Base-by-base conservation (phyloP, 352 stramenopile species). In the Phytophthora idaei region DNA sequence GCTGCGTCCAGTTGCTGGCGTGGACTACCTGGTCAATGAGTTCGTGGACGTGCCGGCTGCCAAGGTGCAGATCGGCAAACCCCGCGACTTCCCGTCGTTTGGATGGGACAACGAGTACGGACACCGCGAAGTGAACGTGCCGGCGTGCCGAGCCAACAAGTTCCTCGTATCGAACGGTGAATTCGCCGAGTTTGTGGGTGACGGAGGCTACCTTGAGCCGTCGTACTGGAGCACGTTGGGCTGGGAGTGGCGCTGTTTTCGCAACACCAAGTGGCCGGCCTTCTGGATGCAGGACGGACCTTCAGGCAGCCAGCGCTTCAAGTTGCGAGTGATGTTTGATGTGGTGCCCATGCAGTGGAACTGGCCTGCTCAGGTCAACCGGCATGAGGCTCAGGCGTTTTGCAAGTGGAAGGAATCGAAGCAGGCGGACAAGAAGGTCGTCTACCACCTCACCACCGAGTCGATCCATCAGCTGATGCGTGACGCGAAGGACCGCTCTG, bases 81-180 rank as follows among this genome's bases (percentile, higher is more conserved):
- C 92, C 2, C 72, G 83, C 1, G 83, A 95, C 54, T 98, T 97
- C 70, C 92, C 92, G 41, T 97, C 91, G 0, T 99, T 97, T 66
- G 97, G 97, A 37, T 99, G 97, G 97, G 97, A 99, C 75, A 99
- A 99, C 73, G 97, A 99, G 74, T 99, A 99, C 76, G 97, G 97
- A 34, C 74, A 85, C 58, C 86, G 93, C 29, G 77, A 88, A 14
- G 71, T 98, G 2, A 72, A 86, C 4, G 96, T 98, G 32, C 88
- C 90, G 11, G 64, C 84, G 17, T 99, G 98, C 71, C 68, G 90
- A 29, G 94, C 87, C 15, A 95, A 80, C 56, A 89, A 97, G 68
- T 91, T 97, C 66, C 90, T 98, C 64, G 83, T 99, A 25, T 98
- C 90, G 8, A 99, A 99, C 77, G 97, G 95, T 58, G 95, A 99